phyloP scores from a whole-genome alignment of 1,139 yeast species.

The Blastobotrys malaysiensis region DNA sequence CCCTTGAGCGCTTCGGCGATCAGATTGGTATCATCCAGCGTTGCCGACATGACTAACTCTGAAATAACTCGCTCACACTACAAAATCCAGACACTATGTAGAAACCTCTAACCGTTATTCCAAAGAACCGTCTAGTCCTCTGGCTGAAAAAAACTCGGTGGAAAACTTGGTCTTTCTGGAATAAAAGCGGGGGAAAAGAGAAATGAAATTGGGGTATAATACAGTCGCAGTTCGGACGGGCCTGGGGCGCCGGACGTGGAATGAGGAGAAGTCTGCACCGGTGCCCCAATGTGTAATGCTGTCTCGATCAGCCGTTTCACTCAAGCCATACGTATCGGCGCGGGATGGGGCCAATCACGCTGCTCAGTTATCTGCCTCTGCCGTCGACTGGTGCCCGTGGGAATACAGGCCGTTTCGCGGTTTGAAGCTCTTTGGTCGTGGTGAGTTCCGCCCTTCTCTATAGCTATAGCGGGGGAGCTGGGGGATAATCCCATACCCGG shows the following conservation, averaged over 20 bases:
- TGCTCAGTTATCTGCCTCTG: not conserved
- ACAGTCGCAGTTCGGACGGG: not conserved
- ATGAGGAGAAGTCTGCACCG: slow-evolving; percentile 1
- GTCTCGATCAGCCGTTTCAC: not conserved
- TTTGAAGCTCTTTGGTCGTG: too few relatives aligned
- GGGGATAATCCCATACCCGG: not conserved
- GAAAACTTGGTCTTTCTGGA: too few relatives aligned
- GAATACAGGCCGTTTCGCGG: too few relatives aligned
- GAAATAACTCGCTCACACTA: too few relatives aligned
- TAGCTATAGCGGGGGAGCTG: not conserved
- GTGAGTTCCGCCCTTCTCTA: too few relatives aligned
- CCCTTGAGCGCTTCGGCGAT: not conserved
- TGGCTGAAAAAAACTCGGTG: not conserved
- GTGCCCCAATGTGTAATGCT: not conserved
- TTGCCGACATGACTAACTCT: not conserved
- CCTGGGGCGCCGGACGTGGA: not conserved
- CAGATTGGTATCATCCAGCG: not conserved
- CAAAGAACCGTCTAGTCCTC: too few relatives aligned
- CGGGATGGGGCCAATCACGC: not conserved
- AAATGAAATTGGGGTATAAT: not conserved
- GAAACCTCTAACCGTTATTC: too few relatives aligned
- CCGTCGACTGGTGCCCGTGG: not conserved
- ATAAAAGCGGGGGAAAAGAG: not conserved
- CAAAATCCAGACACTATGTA: too few relatives aligned
- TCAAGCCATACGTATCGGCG: not conserved